phyloP scores from a whole-genome alignment of 805 yeast species.

The Millerozyma miso region DNA sequence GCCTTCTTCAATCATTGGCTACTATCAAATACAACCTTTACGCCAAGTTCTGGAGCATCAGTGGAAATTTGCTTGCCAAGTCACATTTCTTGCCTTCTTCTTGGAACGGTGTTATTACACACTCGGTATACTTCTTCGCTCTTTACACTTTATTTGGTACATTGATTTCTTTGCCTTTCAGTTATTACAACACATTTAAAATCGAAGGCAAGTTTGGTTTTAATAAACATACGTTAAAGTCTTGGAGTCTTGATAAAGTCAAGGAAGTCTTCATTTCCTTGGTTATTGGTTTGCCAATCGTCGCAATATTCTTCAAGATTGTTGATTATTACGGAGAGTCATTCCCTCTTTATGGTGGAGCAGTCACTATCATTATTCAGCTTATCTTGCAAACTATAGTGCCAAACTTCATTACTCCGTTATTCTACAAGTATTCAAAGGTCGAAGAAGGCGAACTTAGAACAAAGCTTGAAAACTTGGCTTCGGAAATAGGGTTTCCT shows the following conservation, averaged over 20 bases:
- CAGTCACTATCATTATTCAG: slow-evolving; percentile 67
- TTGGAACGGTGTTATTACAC: slow-evolving; percentile 60
- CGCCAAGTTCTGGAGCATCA: slow-evolving; percentile 33
- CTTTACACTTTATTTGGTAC: slow-evolving; percentile 50
- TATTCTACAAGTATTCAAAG: slow-evolving; percentile 88
- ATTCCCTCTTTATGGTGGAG: slow-evolving; percentile 77
- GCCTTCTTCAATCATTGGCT: slow-evolving; percentile 52
- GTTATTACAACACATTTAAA: slow-evolving; percentile 77
- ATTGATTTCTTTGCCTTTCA: slow-evolving; percentile 59
- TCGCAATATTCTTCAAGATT: slow-evolving; percentile 75
- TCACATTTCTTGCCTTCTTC: slow-evolving; percentile 34
- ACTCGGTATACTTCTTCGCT: slow-evolving; percentile 60
- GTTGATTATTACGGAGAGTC: slow-evolving; percentile 74
- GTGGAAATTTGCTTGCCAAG: slow-evolving; percentile 59
- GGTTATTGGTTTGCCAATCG: slow-evolving; percentile 65
- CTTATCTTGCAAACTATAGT: slow-evolving; percentile 67
- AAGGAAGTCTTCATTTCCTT: slow-evolving; percentile 54
- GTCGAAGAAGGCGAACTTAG: slow-evolving; percentile 87
- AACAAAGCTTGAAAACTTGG: slow-evolving; percentile 73
- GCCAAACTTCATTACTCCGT: slow-evolving; percentile 87
- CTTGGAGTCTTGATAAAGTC: slow-evolving; percentile 71
- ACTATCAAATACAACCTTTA: slow-evolving; percentile 55
- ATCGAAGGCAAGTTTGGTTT: slow-evolving; percentile 92
- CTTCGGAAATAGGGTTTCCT: slow-evolving; percentile 76
- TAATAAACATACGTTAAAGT: slow-evolving; percentile 70